These are phyloP conservation scores for Trichoderma simmonsii DNA, from an alignment of 2,329 filamentous ascomycete species.

Conservation along the genomic window DNA sequence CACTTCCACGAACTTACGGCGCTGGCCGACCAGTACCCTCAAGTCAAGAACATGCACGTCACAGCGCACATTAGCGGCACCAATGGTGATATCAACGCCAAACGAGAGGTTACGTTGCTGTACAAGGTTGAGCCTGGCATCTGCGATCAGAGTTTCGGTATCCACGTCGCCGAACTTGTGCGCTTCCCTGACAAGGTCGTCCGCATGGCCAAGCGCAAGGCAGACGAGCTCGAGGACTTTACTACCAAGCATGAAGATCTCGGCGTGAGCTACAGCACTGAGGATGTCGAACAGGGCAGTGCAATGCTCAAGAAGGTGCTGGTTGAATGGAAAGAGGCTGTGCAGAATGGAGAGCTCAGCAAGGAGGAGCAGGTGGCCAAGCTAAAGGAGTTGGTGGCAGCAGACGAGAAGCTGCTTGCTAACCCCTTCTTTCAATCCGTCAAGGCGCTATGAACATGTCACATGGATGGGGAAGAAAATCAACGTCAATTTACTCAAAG, in stretches of 20 bases:
- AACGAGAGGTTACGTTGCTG: constrained; percentile 86
- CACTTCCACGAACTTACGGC: constrained; percentile 98
- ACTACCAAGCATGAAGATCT: constrained; percentile 69
- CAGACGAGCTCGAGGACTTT: constrained; percentile 96
- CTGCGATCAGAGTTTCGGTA: constrained; percentile 96
- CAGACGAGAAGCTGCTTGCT: constrained; percentile 60
- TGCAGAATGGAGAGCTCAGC: constrained; percentile 56
- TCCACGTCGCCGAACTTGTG: constrained; percentile 95
- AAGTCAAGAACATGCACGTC: constrained; percentile 91
- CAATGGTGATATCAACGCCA: constrained; percentile 42
- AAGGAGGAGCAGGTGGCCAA: constrained; percentile 74
- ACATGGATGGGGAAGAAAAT: neutral
- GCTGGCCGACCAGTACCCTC: constrained; percentile 77
- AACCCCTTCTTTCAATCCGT: constrained; percentile 71
- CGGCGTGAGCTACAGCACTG: constrained; percentile 64
- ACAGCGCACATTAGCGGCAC: constrained; percentile 80
- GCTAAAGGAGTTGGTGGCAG: constrained; percentile 75
- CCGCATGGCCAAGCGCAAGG: constrained; percentile 98
- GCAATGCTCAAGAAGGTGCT: constrained; percentile 79
- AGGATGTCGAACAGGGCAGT: constrained; percentile 88
- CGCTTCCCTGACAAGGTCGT: constrained; percentile 96
- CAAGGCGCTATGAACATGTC: constrained; percentile 51
- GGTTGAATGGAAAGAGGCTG: constrained; percentile 79
- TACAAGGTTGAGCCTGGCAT: constrained; percentile 97
- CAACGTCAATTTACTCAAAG: neutral